Evolutionary conservation across 2,329 filamentous ascomycete genomes (phyloP).

Genomic region (Alternaria sp.): DNA sequence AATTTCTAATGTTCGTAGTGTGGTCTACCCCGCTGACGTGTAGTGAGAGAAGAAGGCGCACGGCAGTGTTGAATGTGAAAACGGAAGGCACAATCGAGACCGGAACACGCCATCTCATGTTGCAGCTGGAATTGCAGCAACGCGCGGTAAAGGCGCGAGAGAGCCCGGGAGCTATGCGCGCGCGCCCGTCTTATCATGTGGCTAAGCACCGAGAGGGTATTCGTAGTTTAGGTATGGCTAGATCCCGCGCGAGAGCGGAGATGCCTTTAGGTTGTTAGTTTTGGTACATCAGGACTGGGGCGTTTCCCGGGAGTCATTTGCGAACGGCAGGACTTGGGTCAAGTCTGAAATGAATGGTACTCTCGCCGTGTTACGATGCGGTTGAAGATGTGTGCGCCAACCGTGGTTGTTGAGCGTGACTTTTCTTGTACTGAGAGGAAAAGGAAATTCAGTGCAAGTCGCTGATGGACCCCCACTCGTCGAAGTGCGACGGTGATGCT

Average conservation of each 20-base stretch:
- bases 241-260: no score
- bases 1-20: not conserved
- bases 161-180: not conserved
- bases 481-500: not conserved
- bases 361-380: not conserved
- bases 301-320: no score
- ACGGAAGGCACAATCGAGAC: not conserved
- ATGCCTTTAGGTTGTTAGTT: not conserved
- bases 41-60: not conserved
- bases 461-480: not conserved
- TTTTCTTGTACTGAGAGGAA: not conserved
- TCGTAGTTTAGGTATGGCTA: no score
- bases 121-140: not conserved
- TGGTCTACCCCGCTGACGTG: not conserved
- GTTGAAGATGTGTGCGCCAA: not conserved
- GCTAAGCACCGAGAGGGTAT: no score
- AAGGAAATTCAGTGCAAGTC: not conserved
- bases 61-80: not conserved
- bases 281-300: not conserved
- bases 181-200: no score
- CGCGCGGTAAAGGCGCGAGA: not conserved
- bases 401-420: constrained; percentile 1
- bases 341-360: no score
- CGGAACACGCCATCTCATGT: not conserved
- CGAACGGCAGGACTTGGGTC: no score